phyloP scores from a whole-genome alignment of 2,329 filamentous ascomycete species.

The Gyromitra esculenta region DNA sequence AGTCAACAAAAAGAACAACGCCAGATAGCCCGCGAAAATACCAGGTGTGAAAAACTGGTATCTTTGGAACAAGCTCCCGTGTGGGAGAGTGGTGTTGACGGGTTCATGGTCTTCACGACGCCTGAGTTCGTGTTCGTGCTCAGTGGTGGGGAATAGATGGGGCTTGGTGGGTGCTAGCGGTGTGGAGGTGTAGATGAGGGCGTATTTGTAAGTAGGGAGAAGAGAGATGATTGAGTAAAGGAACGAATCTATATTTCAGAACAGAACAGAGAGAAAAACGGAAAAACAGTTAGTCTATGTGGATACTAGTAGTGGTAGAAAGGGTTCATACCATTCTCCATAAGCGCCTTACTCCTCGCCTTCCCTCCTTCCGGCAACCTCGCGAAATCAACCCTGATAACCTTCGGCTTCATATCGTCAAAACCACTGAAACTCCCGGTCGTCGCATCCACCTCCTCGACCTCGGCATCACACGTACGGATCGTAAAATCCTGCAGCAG shows the following conservation, averaged over 20 bases:
- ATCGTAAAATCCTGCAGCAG: slow-evolving; percentile 47
- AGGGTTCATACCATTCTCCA: slow-evolving; percentile 44
- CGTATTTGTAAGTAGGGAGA: slow-evolving; percentile 55
- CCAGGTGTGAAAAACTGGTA: slow-evolving; percentile 95
- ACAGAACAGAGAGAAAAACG: no score
- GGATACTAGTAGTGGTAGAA: not conserved
- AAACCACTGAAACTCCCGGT: slow-evolving; percentile 56
- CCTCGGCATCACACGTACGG: slow-evolving; percentile 46
- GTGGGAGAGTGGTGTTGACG: slow-evolving; percentile 40
- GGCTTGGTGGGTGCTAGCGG: slow-evolving; percentile 40
- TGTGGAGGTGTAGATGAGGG: slow-evolving; percentile 57
- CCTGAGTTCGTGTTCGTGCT: slow-evolving; percentile 43
- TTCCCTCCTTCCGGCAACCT: slow-evolving; percentile 32
- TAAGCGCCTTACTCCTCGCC: slow-evolving; percentile 48
- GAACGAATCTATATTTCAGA: slow-evolving; percentile 54
- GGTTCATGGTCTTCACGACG: slow-evolving; percentile 33
- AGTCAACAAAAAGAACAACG: slow-evolving; percentile 74
- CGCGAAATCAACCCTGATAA: slow-evolving; percentile 52
- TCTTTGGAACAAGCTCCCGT: slow-evolving; percentile 76
- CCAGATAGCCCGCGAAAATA: slow-evolving; percentile 86
- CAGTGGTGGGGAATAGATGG: not conserved
- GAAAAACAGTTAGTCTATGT: slow-evolving; percentile 15
- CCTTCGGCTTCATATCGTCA: slow-evolving; percentile 55
- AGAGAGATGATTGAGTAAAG: slow-evolving; percentile 56
- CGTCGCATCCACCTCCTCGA: slow-evolving; percentile 56